Base-by-base conservation (phyloP, 192 early-diverging fungal species). In the Mortierella claussenii region DNA sequence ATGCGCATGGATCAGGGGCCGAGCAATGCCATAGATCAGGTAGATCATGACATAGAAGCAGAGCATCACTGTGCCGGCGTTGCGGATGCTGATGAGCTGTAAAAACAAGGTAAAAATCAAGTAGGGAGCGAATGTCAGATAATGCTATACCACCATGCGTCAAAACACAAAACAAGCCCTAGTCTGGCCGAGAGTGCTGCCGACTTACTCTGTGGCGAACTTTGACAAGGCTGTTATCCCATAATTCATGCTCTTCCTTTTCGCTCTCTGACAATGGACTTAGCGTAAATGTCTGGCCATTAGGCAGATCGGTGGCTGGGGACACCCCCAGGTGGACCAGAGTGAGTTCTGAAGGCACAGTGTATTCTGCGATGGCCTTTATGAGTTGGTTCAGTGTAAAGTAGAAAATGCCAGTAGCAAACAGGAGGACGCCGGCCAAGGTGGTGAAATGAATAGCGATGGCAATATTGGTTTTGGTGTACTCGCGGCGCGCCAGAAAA, bases 61-160 rank as follows among this genome's bases (percentile, higher is more conserved):
- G 21, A 76, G 53, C 73, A 76, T 67, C 10, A 57, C 23, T 1
- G 64, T 67, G 26, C 73, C 73, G n/a, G 59, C 65, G 34, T 76
- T 76, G 45, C 73, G 73, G 23, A 76, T 76, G 73, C 59, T 76
- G n/a, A 76, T 56, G 30, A 76, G 73, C 73, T 76, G 36, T 60
- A 34, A 48, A 54, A 27, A 30, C 18, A 9, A 30, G 50, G 18
- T 32, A 24, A 49, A 10, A 45, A 49, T 2, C 47, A 49, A 49
- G 21, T 24, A 5, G 27, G 5, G n/a, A n/a, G n/a, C n/a, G n/a
- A n/a, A n/a, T n/a, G n/a, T n/a, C n/a, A n/a, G n/a, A n/a, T n/a
- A n/a, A n/a, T n/a, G n/a, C n/a, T n/a, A n/a, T n/a, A n/a, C n/a
- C n/a, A n/a, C n/a, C n/a, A n/a, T n/a, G n/a, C n/a, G n/a, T n/a